Conservation (phyloP, 1,284 basidiomycete genomes). For the Golubevia sp. region DNA sequence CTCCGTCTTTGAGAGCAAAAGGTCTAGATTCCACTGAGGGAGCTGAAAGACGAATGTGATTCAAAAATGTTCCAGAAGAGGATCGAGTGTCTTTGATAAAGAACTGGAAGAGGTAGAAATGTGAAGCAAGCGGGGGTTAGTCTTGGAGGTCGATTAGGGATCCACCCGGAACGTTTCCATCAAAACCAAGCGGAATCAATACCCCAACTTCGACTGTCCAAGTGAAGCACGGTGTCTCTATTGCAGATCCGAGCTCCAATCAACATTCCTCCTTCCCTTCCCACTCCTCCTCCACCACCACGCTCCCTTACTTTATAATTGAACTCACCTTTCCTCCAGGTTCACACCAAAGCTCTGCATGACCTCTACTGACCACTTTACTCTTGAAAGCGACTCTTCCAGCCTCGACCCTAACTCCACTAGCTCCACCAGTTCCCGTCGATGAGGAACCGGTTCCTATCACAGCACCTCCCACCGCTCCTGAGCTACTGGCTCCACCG, state of each 20-base stretch:
- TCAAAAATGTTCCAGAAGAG: slow-evolving; percentile 91
- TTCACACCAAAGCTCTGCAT: slow-evolving; percentile 90
- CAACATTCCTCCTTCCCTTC: too few species aligned
- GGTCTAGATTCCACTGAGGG: slow-evolving; percentile 78
- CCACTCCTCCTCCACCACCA: too few species aligned
- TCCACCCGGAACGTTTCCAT: not conserved
- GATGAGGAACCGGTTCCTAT: slow-evolving; percentile 70
- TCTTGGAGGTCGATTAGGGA: not conserved
- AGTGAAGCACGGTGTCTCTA: not conserved
- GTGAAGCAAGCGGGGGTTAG: not conserved
- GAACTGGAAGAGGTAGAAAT: slow-evolving; percentile 72
- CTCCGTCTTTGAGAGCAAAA: slow-evolving; percentile 85
- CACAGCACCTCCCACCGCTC: slow-evolving; percentile 26
- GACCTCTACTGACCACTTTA: slow-evolving; percentile 91
- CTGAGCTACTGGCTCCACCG: slow-evolving; percentile 66
- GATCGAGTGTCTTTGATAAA: slow-evolving; percentile 89
- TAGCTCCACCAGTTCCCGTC: slow-evolving; percentile 57
- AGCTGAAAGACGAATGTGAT: slow-evolving; percentile 84
- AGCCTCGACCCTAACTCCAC: slow-evolving; percentile 39
- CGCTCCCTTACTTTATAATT: not conserved
- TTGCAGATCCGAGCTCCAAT: too few species aligned
- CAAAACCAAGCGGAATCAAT: too few species aligned
- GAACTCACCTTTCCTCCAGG: slow-evolving; percentile 65
- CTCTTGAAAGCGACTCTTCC: slow-evolving; percentile 80
- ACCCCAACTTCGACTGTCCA: too few species aligned